phyloP scores from a whole-genome alignment of 441 rosid species.

The Arabidopsis hybrid region DNA sequence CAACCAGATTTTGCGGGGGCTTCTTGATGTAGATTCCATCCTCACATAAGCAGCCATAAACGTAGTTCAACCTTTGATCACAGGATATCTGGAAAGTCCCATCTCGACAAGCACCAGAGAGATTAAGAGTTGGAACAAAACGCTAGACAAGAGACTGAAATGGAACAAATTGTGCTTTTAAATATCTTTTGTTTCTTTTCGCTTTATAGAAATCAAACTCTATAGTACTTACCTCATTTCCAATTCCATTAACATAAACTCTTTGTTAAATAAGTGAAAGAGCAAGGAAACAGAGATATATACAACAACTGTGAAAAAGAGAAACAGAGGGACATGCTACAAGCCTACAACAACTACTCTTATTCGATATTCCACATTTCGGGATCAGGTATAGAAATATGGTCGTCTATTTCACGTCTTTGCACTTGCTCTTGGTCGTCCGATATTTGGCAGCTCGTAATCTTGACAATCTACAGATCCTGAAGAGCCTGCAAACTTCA shows the following conservation, averaged over 20 bases:
- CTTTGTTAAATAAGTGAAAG: slow-evolving; percentile 7
- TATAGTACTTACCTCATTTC: background rate
- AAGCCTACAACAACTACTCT: slow-evolving; percentile 28
- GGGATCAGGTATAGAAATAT: slow-evolving; percentile 11
- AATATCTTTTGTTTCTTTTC: background rate
- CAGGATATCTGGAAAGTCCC: background rate
- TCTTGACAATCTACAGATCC: slow-evolving; percentile 32
- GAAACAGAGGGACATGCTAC: slow-evolving; percentile 25
- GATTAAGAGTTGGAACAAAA: background rate
- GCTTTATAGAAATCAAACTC: background rate
- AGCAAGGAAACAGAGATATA: slow-evolving; percentile 13
- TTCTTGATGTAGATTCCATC: background rate
- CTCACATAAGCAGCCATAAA: background rate
- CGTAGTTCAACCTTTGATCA: too few species aligned
- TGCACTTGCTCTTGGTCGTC: slow-evolving; percentile 4
- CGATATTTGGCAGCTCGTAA: background rate
- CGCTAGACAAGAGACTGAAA: background rate
- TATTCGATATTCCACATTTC: slow-evolving; percentile 27
- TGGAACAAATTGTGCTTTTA: too few species aligned
- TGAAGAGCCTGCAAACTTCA: slow-evolving; percentile 24
- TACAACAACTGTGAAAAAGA: slow-evolving; percentile 2
- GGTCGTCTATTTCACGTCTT: slow-evolving; percentile 24
- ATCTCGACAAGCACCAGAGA: background rate
- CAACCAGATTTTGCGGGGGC: background rate
- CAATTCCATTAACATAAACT: background rate